phyloP scores from a whole-genome alignment of 306 rosid genomes.

The Dalbergia cochinchinensis region DNA sequence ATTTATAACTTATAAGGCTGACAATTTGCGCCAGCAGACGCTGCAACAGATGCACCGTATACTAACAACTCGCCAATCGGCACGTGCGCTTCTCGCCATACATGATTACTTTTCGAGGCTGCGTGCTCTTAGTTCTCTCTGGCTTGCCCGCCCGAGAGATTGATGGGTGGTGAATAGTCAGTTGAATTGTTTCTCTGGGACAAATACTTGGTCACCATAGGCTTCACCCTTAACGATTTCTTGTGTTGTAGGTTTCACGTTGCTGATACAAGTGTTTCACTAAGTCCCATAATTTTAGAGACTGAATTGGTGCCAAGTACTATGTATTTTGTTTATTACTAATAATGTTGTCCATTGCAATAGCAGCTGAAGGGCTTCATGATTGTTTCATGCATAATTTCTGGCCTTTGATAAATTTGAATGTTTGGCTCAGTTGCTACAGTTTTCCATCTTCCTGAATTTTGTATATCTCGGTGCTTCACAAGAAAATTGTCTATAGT shows the following conservation, averaged over 20 bases:
- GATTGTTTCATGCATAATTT: neutral
- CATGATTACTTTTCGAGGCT: slow-evolving; percentile 86
- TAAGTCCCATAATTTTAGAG: slow-evolving; percentile 46
- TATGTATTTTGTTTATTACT: slow-evolving; percentile 44
- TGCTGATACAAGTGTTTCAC: slow-evolving; percentile 38
- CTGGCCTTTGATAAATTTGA: neutral
- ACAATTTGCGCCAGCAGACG: slow-evolving; percentile 94
- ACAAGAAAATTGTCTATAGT: neutral
- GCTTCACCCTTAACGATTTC: slow-evolving; percentile 34
- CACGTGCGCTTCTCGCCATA: slow-evolving; percentile 95
- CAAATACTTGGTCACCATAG: slow-evolving; percentile 42
- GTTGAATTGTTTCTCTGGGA: slow-evolving; percentile 12
- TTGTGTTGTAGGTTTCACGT: slow-evolving; percentile 42
- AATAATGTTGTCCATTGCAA: slow-evolving; percentile 53
- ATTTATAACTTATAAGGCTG: slow-evolving; percentile 67
- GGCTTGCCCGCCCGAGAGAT: slow-evolving; percentile 98
- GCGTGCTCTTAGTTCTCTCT: slow-evolving; percentile 96
- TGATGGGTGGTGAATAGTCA: slow-evolving; percentile 50
- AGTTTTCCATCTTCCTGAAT: neutral
- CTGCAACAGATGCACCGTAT: slow-evolving; percentile 97
- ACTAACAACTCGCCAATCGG: slow-evolving; percentile 93
- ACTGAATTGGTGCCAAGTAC: slow-evolving; percentile 41
- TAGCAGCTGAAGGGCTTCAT: slow-evolving; percentile 32
- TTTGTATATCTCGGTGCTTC: neutral
- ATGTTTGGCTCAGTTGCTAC: slow-evolving; percentile 11